Evolutionary conservation across 192 early-diverging fungal genomes (phyloP).

Genomic region (Helicostylum pulchrum): DNA sequence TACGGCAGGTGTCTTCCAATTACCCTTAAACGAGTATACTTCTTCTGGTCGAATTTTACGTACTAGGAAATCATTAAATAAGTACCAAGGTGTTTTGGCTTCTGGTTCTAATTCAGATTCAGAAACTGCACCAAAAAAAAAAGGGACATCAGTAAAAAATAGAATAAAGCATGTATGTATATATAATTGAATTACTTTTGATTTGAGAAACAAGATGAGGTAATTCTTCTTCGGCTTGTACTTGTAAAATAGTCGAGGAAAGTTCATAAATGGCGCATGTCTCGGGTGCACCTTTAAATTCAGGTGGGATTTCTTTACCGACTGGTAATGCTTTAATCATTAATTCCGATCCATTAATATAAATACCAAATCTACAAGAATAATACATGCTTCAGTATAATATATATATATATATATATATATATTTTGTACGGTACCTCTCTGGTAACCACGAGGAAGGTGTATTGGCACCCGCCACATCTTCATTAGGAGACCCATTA

Average conservation of each 20-base stretch:
- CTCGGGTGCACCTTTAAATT: conserved; percentile 26
- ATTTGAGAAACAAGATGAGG: conserved; percentile 72
- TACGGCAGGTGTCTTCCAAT: conserved; percentile 65
- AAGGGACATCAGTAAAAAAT: not conserved
- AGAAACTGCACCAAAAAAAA: conserved; percentile 30
- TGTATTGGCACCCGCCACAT: conserved; percentile 10
- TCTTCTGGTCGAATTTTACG: conserved; percentile 67
- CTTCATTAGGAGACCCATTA: conserved; percentile 16
- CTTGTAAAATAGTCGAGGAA: conserved; percentile 52
- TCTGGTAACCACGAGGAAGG: conserved; percentile 48
- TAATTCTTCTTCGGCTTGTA: conserved; percentile 53
- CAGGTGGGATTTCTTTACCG: conserved; percentile 22
- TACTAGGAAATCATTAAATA: conserved; percentile 97
- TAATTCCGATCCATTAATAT: conserved; percentile 31
- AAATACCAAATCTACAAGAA: conserved; percentile 24
- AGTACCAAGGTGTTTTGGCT: conserved; percentile 63
- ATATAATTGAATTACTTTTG: conserved; percentile 40
- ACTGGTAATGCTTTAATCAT: conserved; percentile 30
- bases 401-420: not conserved
- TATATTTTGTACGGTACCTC: conserved; percentile 26
- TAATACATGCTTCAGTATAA: not conserved
- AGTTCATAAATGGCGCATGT: conserved; percentile 62
- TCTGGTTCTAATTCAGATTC: conserved; percentile 32
- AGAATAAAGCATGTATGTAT: not conserved
- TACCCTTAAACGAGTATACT: conserved; percentile 52